Conservation (phyloP, 768 basidiomycete species). For the Xanthoconium stramineum region DNA sequence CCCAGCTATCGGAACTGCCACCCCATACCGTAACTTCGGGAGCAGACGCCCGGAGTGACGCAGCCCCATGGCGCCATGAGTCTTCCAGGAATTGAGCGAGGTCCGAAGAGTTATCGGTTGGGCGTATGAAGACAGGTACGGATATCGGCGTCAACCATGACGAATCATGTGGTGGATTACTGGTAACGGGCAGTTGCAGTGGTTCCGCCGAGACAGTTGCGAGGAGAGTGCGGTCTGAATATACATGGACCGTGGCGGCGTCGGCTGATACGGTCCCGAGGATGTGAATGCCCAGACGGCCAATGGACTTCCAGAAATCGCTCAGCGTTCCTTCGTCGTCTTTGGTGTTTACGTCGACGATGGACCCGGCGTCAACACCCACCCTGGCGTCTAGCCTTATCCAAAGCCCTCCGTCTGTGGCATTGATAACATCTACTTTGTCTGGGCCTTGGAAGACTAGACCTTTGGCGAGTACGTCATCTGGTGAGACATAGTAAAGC, state of each 20-base stretch:
- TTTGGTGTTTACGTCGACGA: conserved; percentile 52
- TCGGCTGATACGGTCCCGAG: conserved; percentile 57
- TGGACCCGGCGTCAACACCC: conserved; percentile 65
- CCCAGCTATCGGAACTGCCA: conserved; percentile 39
- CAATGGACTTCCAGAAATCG: conserved; percentile 62
- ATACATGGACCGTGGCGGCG: conserved; percentile 48
- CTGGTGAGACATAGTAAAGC: conserved; percentile 49
- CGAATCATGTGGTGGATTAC: conserved; percentile 34
- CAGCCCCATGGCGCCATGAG: conserved; percentile 53
- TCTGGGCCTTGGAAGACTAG: conserved; percentile 61
- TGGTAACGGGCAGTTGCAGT: conserved; percentile 52
- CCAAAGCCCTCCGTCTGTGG: conserved; percentile 62
- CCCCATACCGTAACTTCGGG: conserved; percentile 47
- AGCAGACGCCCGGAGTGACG: conserved; percentile 44
- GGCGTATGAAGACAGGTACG: conserved; percentile 47
- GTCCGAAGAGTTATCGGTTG: conserved; percentile 48
- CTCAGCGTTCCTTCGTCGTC: conserved; percentile 42
- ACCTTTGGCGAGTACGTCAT: conserved; percentile 54
- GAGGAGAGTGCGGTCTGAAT: conserved; percentile 42
- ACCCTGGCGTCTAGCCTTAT: conserved; percentile 52
- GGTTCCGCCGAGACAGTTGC: conserved; percentile 46
- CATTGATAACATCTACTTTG: conserved; percentile 57
- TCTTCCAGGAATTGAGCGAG: conserved; percentile 52
- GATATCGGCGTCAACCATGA: conserved; percentile 61
- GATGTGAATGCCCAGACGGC: conserved; percentile 60